Evolutionary conservation across 1,284 basidiomycete species (phyloP).

Genomic region (Ustilago cynodontis): DNA sequence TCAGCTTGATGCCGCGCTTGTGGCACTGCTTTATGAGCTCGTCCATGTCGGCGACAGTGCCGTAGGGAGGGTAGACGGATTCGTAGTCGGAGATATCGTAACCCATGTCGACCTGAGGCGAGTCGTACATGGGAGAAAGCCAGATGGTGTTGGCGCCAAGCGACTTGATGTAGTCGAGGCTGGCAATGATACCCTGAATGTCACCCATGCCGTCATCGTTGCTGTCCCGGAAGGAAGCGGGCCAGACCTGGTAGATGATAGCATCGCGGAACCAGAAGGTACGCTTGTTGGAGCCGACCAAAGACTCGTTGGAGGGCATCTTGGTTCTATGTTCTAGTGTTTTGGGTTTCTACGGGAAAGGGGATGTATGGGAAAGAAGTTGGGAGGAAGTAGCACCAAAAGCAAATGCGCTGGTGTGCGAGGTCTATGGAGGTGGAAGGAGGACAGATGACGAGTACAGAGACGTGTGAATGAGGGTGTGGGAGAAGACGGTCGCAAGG

Average conservation of each 20-base stretch:
- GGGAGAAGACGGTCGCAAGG: background rate
- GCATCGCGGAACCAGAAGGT: constrained; percentile 55
- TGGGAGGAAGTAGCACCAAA: background rate
- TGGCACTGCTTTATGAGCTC: constrained; percentile 76
- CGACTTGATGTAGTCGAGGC: constrained; percentile 79
- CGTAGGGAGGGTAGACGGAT: constrained; percentile 79
- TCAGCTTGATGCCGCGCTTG: constrained; percentile 78
- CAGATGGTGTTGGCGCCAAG: constrained; percentile 81
- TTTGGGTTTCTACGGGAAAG: background rate
- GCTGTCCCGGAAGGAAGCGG: constrained; percentile 79
- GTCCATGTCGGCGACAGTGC: constrained; percentile 81
- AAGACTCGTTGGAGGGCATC: constrained; percentile 52
- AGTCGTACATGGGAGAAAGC: constrained; percentile 81
- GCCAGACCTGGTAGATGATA: constrained; percentile 75
- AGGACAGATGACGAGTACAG: background rate
- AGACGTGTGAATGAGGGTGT: background rate
- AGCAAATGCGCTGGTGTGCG: background rate
- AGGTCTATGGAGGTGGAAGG: background rate
- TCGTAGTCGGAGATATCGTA: constrained; percentile 76
- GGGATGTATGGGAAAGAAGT: background rate
- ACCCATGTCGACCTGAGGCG: constrained; percentile 80
- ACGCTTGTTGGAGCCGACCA: constrained; percentile 28
- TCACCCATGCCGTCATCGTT: constrained; percentile 83
- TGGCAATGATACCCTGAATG: constrained; percentile 77
- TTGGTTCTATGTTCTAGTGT: background rate